These are phyloP conservation scores for Amaranthus cruentus DNA, from an alignment of 148 eudicot genomes.

Conservation along the genomic window DNA sequence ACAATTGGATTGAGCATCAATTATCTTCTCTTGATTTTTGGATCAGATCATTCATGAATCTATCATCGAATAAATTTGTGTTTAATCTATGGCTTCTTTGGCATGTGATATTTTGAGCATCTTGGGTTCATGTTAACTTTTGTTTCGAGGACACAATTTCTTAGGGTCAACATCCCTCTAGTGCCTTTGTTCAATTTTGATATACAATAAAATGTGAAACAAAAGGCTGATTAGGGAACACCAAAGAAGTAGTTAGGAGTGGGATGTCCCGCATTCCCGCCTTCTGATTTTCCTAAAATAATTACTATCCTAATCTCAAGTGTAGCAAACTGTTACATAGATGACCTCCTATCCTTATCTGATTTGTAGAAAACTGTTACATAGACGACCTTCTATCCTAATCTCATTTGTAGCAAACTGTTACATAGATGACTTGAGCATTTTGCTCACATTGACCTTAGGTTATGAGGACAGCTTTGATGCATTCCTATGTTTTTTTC, in stretches of 20 bases:
- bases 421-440: neutral
- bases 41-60: neutral
- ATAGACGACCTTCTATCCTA: neutral
- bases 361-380: neutral
- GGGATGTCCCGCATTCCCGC: neutral
- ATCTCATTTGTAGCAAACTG: neutral
- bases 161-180: neutral
- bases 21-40: neutral
- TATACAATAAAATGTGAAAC: neutral
- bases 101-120: neutral
- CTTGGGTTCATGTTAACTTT: neutral
- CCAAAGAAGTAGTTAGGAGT: constrained; percentile 1
- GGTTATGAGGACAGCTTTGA: neutral
- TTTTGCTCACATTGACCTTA: neutral
- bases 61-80: neutral
- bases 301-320: neutral
- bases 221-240: neutral
- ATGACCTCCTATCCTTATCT: neutral
- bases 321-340: neutral
- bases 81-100: neutral
- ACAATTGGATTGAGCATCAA: neutral
- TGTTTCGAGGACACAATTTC: neutral
- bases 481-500: neutral
- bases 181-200: neutral
- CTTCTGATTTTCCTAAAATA: neutral